These are phyloP conservation scores for Celoporthe dispersa DNA, from an alignment of 2,329 filamentous ascomycete genomes.

Conservation along the genomic window DNA sequence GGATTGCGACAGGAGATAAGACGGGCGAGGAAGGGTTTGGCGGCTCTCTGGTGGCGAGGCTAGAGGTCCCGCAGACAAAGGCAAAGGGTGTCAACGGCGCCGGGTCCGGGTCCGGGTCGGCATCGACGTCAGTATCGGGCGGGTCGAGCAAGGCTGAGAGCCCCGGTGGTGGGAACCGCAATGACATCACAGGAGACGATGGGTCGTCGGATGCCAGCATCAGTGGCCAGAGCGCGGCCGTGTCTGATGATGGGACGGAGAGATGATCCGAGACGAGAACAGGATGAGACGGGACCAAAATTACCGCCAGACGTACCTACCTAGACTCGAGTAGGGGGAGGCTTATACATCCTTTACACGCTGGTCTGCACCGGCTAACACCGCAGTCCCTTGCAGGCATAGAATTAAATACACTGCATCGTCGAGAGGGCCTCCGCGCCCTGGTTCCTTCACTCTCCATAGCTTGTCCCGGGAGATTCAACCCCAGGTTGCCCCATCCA, in stretches of 20 bases:
- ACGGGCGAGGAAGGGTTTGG: conserved; percentile 40
- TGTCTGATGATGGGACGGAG: conserved; percentile 20
- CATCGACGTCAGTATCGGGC: conserved; percentile 12
- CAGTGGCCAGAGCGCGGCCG: conserved; percentile 8
- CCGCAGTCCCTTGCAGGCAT: not conserved
- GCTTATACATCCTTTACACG: not conserved
- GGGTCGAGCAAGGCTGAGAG: conserved; percentile 24
- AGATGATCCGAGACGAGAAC: not conserved
- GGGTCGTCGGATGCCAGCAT: conserved; percentile 19
- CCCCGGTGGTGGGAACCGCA: conserved; percentile 16
- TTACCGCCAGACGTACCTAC: not conserved
- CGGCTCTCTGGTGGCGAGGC: conserved; percentile 38
- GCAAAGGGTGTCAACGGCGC: conserved; percentile 27
- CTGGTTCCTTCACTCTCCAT: not conserved
- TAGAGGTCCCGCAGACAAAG: conserved; percentile 36
- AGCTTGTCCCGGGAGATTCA: not conserved
- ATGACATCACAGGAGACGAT: not conserved
- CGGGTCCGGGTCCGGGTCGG: conserved; percentile 13
- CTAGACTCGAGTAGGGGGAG: not conserved
- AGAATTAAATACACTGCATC: not conserved
- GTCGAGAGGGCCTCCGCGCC: not conserved
- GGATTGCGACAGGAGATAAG: conserved; percentile 37
- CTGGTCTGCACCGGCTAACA: not conserved
- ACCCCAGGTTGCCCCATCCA: not conserved
- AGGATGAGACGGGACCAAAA: not conserved